Base-by-base conservation (phyloP, 192 early-diverging fungal species). In the Podila horticola region DNA sequence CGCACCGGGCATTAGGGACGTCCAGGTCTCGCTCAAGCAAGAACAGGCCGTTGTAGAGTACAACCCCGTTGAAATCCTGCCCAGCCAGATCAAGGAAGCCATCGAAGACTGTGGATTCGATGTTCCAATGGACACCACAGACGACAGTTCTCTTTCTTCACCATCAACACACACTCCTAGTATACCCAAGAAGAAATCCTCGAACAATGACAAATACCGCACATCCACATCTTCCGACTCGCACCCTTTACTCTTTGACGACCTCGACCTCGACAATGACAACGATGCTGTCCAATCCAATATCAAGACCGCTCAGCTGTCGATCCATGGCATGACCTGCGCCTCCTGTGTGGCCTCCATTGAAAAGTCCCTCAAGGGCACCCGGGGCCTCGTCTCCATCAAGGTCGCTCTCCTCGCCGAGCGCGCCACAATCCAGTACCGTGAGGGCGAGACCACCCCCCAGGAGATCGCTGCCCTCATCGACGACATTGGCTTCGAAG, bases 241-340 rank as follows among this genome's bases (percentile, higher is more conserved):
- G 52, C 52, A 55, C 17, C 52, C 52, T 17, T 19, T 63, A 6
- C 24, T 30, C 19, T 58, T 73, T 28, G 20, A 73, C 15, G n/a
- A 34, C 26, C 66, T 15, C 57, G 28, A 64, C 30, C 48, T 31
- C 10, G 24, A 55, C n/a, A 12, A 55, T 8, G 20, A 26, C 24
- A 19, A 55, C 52, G 22, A 26, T 4, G 4, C n/a, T 2, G 7
- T 59, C 11, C 20, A 30, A 11, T 74, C 28, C 33, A 48, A 34
- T 2, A 24, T 79, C 9, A 26, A 66, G 51, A 51, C 67, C 12
- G 83, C 81, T 52, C 85, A 90, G 71, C 73, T 98, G 13, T 88
- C 93, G 68, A 88, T 99, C 26, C 88, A 83, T 28, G 98, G 98
- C 7, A 99, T 99, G 98, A 97, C 98, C 36, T 98, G 97, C 85